Evolutionary conservation across 441 rosid species (phyloP).

Genomic region (Mallotus japonicus): DNA sequence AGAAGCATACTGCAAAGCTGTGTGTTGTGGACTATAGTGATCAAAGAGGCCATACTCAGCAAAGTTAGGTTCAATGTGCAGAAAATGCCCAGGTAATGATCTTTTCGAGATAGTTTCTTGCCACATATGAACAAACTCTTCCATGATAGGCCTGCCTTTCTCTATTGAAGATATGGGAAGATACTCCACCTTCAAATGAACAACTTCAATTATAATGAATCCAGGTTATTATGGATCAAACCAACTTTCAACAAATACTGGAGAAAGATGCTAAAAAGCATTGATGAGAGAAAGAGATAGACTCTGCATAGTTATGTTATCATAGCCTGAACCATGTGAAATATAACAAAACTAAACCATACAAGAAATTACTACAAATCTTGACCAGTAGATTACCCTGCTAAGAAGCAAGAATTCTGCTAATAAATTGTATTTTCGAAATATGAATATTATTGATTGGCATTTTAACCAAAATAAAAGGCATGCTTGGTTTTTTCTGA

Average conservation of each 20-base stretch:
- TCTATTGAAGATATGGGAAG: slow-evolving; percentile 84
- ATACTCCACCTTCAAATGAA: slow-evolving; percentile 73
- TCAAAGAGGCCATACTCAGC: slow-evolving; percentile 69
- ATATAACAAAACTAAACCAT: neutral
- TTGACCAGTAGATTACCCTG: neutral
- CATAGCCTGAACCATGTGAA: neutral
- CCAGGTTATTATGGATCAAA: neutral
- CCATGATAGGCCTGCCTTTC: slow-evolving; percentile 65
- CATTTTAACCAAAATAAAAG: neutral
- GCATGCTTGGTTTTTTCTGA: neutral
- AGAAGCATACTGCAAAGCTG: slow-evolving; percentile 73
- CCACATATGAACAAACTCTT: slow-evolving; percentile 82
- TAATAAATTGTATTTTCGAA: neutral
- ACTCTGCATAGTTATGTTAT: neutral
- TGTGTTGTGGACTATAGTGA: slow-evolving; percentile 70
- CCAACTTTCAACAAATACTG: neutral
- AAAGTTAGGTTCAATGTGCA: slow-evolving; percentile 64
- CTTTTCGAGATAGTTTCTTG: slow-evolving; percentile 67
- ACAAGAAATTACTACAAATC: neutral
- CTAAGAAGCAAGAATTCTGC: neutral
- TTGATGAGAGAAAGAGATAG: neutral
- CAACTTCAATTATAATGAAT: slow-evolving; percentile 11
- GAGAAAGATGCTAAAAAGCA: neutral
- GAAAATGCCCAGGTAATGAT: slow-evolving; percentile 73
- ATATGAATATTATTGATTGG: neutral